These are phyloP conservation scores for Trichoderma arundinaceum DNA, from an alignment of 2,329 filamentous ascomycete genomes.

Conservation along the genomic window DNA sequence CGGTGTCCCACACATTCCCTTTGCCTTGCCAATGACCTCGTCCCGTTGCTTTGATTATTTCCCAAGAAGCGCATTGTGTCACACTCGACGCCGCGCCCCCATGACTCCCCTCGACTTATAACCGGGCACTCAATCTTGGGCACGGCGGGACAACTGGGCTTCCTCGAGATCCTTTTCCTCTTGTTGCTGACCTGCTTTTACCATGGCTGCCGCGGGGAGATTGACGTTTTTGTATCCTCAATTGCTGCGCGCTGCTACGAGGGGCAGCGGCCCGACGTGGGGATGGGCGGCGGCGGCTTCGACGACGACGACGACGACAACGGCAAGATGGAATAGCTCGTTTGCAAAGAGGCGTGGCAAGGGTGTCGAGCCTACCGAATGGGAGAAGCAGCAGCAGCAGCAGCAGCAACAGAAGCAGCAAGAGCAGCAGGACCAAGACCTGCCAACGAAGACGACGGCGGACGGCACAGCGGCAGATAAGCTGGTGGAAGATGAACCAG, in stretches of 20 bases:
- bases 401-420: constrained; percentile 27
- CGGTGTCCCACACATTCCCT: constrained; percentile 19
- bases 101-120: constrained; percentile 16
- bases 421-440: constrained; percentile 1
- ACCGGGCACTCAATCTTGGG: background rate
- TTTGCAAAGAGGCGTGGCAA: constrained; percentile 65
- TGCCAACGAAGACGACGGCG: background rate
- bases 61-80: constrained; percentile 1
- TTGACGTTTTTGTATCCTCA: constrained; percentile 73
- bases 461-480: background rate
- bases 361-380: constrained; percentile 60
- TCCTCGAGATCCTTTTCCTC: background rate
- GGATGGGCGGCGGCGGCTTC: constrained; percentile 28
- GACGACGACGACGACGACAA: constrained; percentile 24
- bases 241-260: constrained; percentile 59
- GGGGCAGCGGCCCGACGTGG: constrained; percentile 23
- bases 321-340: constrained; percentile 49
- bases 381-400: constrained; percentile 37
- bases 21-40: constrained; percentile 17
- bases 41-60: constrained; percentile 10
- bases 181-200: background rate
- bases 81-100: constrained; percentile 1
- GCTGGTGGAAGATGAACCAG: background rate
- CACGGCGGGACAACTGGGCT: constrained; percentile 2
- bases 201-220: constrained; percentile 63